Conservation (phyloP, 768 basidiomycete genomes). For the Hortiboletus campestris region DNA sequence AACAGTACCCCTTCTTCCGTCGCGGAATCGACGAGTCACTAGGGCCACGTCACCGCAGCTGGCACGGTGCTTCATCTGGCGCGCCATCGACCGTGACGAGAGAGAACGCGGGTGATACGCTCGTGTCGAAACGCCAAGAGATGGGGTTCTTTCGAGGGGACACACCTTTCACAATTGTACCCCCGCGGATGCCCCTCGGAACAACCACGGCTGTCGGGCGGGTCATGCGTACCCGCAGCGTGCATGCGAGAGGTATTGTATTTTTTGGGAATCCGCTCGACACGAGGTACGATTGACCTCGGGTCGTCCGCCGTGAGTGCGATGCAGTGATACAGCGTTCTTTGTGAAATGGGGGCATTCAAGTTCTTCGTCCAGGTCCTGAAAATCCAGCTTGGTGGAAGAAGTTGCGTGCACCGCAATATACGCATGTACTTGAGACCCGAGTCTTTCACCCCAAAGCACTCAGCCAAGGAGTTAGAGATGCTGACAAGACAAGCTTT, state of each 20-base stretch:
- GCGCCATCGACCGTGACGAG: too few relatives aligned
- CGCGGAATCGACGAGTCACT: too few relatives aligned
- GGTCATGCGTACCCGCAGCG: background rate
- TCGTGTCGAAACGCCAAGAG: too few relatives aligned
- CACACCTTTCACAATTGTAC: too few relatives aligned
- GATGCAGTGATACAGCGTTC: background rate
- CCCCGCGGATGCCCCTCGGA: constrained; percentile 5
- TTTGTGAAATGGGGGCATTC: background rate
- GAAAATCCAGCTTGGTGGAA: background rate
- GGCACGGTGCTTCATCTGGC: too few relatives aligned
- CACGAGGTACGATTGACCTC: background rate
- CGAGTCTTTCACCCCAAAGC: background rate
- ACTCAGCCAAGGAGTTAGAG: background rate
- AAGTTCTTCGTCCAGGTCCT: background rate
- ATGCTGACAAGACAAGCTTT: background rate
- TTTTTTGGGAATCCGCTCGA: background rate
- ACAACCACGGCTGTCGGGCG: background rate
- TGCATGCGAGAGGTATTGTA: background rate
- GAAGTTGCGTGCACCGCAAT: background rate
- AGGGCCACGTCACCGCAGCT: too few relatives aligned
- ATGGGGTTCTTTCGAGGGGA: background rate
- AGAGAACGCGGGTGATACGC: too few relatives aligned
- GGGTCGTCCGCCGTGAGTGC: background rate
- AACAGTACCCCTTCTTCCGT: too few relatives aligned
- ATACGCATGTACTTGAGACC: background rate